A percentile compares a stretch with the other conserved stretches of the same genome.
Conservation (phyloP, 768 basidiomycete genomes). For the Galerina marginata region DNA sequence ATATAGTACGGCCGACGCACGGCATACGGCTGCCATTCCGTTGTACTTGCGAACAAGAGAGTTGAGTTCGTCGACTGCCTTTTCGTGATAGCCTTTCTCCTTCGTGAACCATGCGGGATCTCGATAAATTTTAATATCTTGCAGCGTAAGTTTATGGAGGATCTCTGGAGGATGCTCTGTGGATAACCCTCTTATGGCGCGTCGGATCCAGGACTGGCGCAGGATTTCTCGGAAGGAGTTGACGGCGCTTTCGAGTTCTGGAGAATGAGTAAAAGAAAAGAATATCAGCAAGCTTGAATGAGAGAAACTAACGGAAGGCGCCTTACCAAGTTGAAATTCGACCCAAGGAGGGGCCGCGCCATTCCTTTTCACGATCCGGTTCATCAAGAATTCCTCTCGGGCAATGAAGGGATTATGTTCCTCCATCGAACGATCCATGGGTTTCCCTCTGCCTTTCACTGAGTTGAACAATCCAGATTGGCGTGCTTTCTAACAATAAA, state of each 20-base stretch:
- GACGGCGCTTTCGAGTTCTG: constrained; percentile 72
- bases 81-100: constrained; percentile 70
- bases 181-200: constrained; percentile 67
- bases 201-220: constrained; percentile 75
- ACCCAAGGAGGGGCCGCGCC: constrained; percentile 90
- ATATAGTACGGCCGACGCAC: constrained; percentile 71
- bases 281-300: neutral
- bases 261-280: neutral
- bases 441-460: constrained; percentile 67
- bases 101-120: constrained; percentile 75
- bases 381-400: constrained; percentile 84
- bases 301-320: neutral
- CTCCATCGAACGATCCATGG: constrained; percentile 41
- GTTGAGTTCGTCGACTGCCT: constrained; percentile 75
- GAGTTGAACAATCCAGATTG: constrained; percentile 71
- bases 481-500: constrained; percentile 56
- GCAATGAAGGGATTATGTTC: constrained; percentile 64
- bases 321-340: constrained; percentile 72
- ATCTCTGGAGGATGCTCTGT: constrained; percentile 46
- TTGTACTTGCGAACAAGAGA: constrained; percentile 81
- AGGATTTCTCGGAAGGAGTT: constrained; percentile 67
- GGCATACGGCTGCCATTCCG: constrained; percentile 74
- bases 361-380: constrained; percentile 80
- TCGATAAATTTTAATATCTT: constrained; percentile 49
- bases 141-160: constrained; percentile 36